These are phyloP conservation scores for Casuarina cunninghamiana DNA, from an alignment of 306 rosid genomes.

Conservation along the genomic window DNA sequence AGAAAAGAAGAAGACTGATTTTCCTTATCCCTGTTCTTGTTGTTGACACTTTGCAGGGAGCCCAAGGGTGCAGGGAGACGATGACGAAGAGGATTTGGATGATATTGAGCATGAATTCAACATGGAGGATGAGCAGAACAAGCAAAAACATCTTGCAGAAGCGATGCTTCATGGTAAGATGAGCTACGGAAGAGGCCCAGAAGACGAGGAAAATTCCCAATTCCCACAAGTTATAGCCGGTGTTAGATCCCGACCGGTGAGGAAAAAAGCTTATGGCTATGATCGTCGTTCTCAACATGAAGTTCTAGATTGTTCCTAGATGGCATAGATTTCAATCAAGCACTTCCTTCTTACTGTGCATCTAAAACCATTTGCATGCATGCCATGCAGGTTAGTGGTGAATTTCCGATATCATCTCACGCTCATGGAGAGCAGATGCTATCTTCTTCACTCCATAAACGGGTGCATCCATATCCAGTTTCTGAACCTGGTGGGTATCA, in stretches of 20 bases:
- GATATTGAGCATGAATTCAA: slow-evolving; percentile 95
- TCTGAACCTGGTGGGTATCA: slow-evolving; percentile 44
- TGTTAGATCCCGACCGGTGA: slow-evolving; percentile 41
- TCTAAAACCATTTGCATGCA: slow-evolving; percentile 16
- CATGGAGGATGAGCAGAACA: slow-evolving; percentile 53
- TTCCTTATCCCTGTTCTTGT: slow-evolving; percentile 7
- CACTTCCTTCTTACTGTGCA: not conserved
- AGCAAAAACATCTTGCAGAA: slow-evolving; percentile 60
- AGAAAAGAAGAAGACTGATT: not conserved
- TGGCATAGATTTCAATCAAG: slow-evolving; percentile 4
- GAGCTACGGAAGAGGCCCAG: slow-evolving; percentile 63
- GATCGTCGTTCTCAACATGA: not conserved
- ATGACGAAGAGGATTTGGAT: slow-evolving; percentile 90
- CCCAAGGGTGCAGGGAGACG: slow-evolving; percentile 94
- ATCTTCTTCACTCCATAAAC: slow-evolving; percentile 53
- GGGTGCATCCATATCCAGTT: slow-evolving; percentile 61
- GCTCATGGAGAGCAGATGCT: slow-evolving; percentile 53
- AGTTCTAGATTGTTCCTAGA: slow-evolving; percentile 6
- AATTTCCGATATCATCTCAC: slow-evolving; percentile 49
- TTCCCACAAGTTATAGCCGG: slow-evolving; percentile 53
- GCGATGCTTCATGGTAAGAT: slow-evolving; percentile 89
- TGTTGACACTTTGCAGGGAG: slow-evolving; percentile 56
- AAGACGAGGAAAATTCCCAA: slow-evolving; percentile 50
- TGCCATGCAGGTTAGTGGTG: slow-evolving; percentile 68
- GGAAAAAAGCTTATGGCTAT: not conserved